Evolutionary conservation across 768 basidiomycete genomes (phyloP), one percentile per base, ranked within the genome.

Genomic region (Suillus fuscotomentosus): DNA sequence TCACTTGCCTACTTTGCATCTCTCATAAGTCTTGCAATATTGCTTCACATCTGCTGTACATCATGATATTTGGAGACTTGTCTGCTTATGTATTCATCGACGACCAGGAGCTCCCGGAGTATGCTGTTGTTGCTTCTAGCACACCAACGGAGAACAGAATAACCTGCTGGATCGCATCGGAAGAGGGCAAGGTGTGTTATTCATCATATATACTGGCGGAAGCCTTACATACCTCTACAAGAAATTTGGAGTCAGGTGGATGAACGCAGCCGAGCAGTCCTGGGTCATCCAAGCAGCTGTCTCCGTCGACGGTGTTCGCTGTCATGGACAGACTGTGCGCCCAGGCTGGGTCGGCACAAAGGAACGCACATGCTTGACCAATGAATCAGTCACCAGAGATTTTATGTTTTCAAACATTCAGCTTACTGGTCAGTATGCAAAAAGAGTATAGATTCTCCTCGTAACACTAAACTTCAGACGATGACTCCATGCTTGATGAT

Each of bases 141-240:
- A 60, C 64, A 27, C 17, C 39, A 11, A 42, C 17, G 2, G 39
- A 41, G 24, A 69, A 71, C 4, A 43, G 54, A n/a, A 63, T 45
- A 13, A 68, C 66, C 17, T 72, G 72, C 45, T 73, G 69, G 68
- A 63, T 72, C 22, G 60, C 70, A 15, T 72, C 71, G 0, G 65
- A 73, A 60, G 67, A 66, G 9, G 70, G 68, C 61, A 73, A 71
- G 56, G 71, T 68, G n/a, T 11, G 59, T 36, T 3, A 5, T 41
- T 13, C 41, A 34, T 39, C 61, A 50, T 11, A 43, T 3, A 45
- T 24, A 63, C 36, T 10, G 55, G 5, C 5, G 5, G 31, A 57
- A 39, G 17, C 24, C 11, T 51, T 64, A 5, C 34, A 17, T 27
- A 15, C 24, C 24, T 51, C 50, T 3, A 27, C 24, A 9, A 51